These are phyloP conservation scores for Termitomyces sp. DNA, from an alignment of 768 basidiomycete species.

Conservation along the genomic window DNA sequence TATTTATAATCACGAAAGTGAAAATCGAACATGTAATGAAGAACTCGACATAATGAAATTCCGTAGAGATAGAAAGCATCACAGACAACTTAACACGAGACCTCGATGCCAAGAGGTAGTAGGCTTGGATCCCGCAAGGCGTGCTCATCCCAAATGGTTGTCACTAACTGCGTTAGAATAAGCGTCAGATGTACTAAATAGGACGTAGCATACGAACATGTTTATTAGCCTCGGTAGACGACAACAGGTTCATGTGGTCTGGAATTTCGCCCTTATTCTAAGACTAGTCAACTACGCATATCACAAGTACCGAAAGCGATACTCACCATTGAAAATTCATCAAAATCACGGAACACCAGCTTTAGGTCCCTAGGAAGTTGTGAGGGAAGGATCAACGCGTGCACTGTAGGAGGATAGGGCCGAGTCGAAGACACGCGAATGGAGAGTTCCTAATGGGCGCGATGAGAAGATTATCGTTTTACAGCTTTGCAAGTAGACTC, in stretches of 20 bases:
- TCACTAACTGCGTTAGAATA: slow-evolving; percentile 38
- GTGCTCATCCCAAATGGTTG: slow-evolving; percentile 42
- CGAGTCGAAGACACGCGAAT: slow-evolving; percentile 40
- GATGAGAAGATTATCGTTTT: background rate
- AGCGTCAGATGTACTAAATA: background rate
- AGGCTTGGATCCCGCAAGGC: slow-evolving; percentile 44
- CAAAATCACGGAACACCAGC: slow-evolving; percentile 61
- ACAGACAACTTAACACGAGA: background rate
- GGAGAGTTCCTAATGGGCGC: slow-evolving; percentile 44
- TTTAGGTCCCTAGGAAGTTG: slow-evolving; percentile 68
- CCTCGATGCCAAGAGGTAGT: slow-evolving; percentile 52
- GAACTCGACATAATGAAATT: background rate
- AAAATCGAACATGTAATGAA: background rate
- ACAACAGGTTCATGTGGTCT: slow-evolving; percentile 28
- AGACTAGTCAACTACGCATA: background rate
- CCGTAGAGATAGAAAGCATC: background rate
- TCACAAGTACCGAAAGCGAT: background rate
- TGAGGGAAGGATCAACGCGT: slow-evolving; percentile 70
- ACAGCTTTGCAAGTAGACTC: slow-evolving; percentile 7
- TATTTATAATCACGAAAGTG: background rate
- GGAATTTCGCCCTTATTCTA: slow-evolving; percentile 42
- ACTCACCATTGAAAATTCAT: slow-evolving; percentile 57
- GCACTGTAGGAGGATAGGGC: slow-evolving; percentile 71
- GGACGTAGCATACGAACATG: slow-evolving; percentile 42
- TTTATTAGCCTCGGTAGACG: slow-evolving; percentile 45